These are phyloP conservation scores for Suaeda aralocaspica DNA, from an alignment of 148 eudicot species.

Conservation along the genomic window DNA sequence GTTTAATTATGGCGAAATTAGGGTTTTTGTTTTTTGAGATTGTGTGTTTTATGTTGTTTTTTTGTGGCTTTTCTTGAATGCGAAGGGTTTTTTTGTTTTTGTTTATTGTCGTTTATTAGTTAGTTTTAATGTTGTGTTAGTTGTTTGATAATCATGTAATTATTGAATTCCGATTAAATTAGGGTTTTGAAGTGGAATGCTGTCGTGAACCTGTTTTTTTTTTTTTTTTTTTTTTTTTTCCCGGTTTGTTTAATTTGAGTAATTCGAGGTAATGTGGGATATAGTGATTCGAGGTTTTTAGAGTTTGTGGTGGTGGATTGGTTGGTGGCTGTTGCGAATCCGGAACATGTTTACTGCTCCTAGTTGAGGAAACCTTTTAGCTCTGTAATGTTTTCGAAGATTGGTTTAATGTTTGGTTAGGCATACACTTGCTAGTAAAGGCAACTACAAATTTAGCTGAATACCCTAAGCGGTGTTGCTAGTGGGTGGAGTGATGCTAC, in stretches of 20 bases:
- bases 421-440: background rate
- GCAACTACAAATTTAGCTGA: too few relatives aligned
- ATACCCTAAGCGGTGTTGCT: too few relatives aligned
- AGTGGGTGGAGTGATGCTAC: background rate
- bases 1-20: background rate
- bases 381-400: background rate
- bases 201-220: background rate
- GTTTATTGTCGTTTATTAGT: background rate
- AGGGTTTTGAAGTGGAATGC: conserved; percentile 10
- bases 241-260: background rate
- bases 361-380: background rate
- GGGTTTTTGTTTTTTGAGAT: conserved; percentile 1
- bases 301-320: background rate
- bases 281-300: background rate
- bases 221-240: background rate
- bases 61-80: background rate
- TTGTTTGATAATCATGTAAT: background rate
- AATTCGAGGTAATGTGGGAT: background rate
- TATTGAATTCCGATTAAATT: background rate
- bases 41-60: background rate
- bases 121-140: background rate
- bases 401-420: background rate
- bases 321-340: background rate
- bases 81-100: background rate
- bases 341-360: background rate